Percentiles rank a stretch among this genome's conserved stretches.
Conservation (phyloP, 306 rosid species). For the Amphicarpaea edgeworthii region DNA sequence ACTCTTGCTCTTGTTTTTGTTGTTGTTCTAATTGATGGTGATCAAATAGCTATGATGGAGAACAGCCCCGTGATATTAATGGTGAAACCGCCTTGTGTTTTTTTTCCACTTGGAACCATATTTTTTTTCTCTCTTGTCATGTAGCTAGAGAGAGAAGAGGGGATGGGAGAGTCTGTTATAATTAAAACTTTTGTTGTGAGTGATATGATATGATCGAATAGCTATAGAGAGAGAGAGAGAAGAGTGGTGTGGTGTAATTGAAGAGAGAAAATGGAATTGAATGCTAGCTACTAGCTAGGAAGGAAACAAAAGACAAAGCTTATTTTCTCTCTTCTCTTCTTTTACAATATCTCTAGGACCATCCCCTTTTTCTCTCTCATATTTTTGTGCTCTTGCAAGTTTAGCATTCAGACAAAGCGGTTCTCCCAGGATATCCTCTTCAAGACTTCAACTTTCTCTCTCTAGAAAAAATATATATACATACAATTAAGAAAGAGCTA, state of each 20-base stretch:
- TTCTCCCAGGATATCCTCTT: slow-evolving; percentile 48
- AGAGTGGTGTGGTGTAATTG: slow-evolving; percentile 1
- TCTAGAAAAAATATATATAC: slow-evolving; percentile 19
- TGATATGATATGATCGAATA: too few relatives aligned
- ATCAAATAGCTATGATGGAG: slow-evolving; percentile 46
- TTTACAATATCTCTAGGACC: neutral
- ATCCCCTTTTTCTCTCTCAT: slow-evolving; percentile 32
- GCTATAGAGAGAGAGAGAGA: slow-evolving; percentile 27
- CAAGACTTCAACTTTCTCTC: slow-evolving; percentile 24
- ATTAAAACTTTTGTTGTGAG: neutral
- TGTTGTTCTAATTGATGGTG: neutral
- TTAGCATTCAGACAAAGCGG: slow-evolving; percentile 58
- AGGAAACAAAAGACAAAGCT: slow-evolving; percentile 52
- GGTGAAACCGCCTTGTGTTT: slow-evolving; percentile 54
- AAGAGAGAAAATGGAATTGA: slow-evolving; percentile 52
- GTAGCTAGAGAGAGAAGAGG: slow-evolving; percentile 13
- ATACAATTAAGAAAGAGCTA: slow-evolving; percentile 45
- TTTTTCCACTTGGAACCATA: slow-evolving; percentile 48
- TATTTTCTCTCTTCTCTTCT: slow-evolving; percentile 11
- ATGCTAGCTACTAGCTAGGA: too few relatives aligned
- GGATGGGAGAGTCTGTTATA: slow-evolving; percentile 54
- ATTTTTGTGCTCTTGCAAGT: slow-evolving; percentile 14
- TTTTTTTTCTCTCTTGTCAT: slow-evolving; percentile 36
- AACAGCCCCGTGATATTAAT: slow-evolving; percentile 65
- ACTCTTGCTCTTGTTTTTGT: slow-evolving; percentile 45